Conservation (phyloP, 2,329 filamentous ascomycete species). For the Ceratocystis destructans region DNA sequence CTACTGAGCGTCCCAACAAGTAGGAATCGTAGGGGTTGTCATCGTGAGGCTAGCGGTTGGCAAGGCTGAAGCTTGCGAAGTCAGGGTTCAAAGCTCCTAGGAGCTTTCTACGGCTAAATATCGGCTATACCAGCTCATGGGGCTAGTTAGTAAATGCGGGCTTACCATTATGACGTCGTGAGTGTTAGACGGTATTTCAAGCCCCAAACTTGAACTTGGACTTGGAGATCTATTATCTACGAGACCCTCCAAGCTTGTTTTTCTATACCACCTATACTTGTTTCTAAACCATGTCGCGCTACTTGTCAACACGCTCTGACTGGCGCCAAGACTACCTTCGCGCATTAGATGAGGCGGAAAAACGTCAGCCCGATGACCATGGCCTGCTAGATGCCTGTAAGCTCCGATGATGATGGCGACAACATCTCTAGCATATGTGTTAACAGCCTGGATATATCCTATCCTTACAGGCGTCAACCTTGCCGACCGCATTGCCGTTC, state of each 20-base stretch:
- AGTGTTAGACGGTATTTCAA: background rate
- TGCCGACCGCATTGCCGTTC: constrained; percentile 50
- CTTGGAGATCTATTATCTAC: too few relatives aligned
- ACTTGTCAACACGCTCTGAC: constrained; percentile 26
- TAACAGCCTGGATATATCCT: background rate
- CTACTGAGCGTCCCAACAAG: background rate
- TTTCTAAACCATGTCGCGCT: constrained; percentile 13
- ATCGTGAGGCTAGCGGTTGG: background rate
- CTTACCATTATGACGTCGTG: constrained; percentile 6
- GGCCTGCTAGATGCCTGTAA: constrained; percentile 68
- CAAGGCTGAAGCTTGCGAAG: background rate
- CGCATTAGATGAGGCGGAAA: constrained; percentile 58
- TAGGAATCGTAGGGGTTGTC: background rate
- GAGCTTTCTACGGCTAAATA: constrained; percentile 3
- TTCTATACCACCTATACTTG: too few relatives aligned
- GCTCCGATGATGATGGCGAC: constrained; percentile 22
- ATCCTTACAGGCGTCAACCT: constrained; percentile 44
- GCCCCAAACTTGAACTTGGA: background rate
- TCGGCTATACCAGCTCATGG: background rate
- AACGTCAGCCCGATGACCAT: constrained; percentile 46
- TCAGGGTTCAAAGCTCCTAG: background rate
- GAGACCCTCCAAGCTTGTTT: too few relatives aligned
- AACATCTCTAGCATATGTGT: too few relatives aligned
- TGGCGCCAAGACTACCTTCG: constrained; percentile 74
- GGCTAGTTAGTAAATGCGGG: background rate